Base-by-base conservation (phyloP, 1,139 yeast genomes). In the Pichia sp. region DNA sequence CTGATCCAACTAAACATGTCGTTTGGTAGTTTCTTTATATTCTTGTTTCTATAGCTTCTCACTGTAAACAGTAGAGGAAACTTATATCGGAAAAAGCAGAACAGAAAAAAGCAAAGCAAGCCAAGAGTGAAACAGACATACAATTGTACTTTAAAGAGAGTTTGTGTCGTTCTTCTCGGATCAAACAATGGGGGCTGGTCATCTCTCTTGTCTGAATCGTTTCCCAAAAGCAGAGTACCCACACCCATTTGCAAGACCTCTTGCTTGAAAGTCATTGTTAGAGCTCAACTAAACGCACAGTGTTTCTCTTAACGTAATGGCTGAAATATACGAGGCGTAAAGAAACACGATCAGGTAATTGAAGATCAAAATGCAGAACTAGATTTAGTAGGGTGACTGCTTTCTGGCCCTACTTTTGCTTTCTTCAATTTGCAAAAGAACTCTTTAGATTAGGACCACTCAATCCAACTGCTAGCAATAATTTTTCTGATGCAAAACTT, bases 1-100 rank as follows among this genome's bases (percentile, higher is more conserved):
- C 73, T 72, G 7, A 82, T 71, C 87, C 87, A 83, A 0, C 85
- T 83, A 55, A 82, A 77, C 36, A 79, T 47, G 41, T 60, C 56
- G 47, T 61, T 58, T 0, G 71, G 69, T 18, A 67, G 57, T 45
- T 58, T 60, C 48, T 58, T 60, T 30, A 68, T 67, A 55, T 60
- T 59, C 48, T 55, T 58, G 49, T 65, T 66, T 41, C 68, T 51
- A 44, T 62, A 66, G 12, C 70, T 62, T 36, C 71, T 48, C 6
- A 67, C 60, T 8, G 66, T 61, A 48, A 63, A 68, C 10, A 68
- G 53, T 25, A 66, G 48, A 3, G 71, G 70, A 36, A 68, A 61
- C 30, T 57, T 61, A 52, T 61, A 65, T 21, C 71, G 47, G 3
- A 60, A 52, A 13, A 64, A 26, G 44, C 71, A 68, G 51, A 68